Base-by-base conservation (phyloP, 2,329 filamentous ascomycete genomes). In the Aspergillus sp. region DNA sequence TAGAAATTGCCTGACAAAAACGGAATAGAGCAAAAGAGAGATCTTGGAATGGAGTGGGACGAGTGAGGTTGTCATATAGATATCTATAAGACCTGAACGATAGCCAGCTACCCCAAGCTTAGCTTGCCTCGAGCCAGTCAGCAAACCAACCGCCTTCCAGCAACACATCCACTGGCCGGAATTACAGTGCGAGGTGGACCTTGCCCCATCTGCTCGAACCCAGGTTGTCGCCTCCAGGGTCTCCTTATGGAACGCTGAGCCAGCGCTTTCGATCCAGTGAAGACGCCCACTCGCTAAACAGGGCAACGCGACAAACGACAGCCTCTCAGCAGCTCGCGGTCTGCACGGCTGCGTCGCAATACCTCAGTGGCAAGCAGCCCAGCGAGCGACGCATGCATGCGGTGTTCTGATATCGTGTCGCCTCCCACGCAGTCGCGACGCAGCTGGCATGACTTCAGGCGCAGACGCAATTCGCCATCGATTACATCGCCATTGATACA, bases 111-210 rank as follows among this genome's bases (percentile, higher is more conserved):
- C 8, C 15, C 15, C 8, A 28, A 14, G 5, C 7, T 15, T 14
- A 32, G 15, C n/a, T 13, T 20, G 26, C 13, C 16, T 15, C n/a
- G 26, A 16, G 13, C 19, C 10, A 22, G 19, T 10, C 8, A 31
- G 22, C 19, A 20, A 24, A 25, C 7, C 13, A 6, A 16, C 15
- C 30, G 15, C 17, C 12, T 15, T n/a, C n/a, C n/a, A 32, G n/a
- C 10, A 15, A 11, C n/a, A 15, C 22, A 32, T 31, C 24, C 20
- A n/a, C 30, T 11, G 27, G 24, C 32, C 35, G 35, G 35, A 34
- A 37, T 24, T 30, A 22, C 30, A 31, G 27, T 30, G 35, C 35
- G 35, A 26, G 30, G 27, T 20, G 29, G 25, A 34, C 13, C 14
- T 8, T 24, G 16, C 24, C 35, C 35, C 30, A 35, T 15, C 14